A percentile compares a stretch with the other conserved stretches of the same genome.
Evolutionary conservation across 352 stramenopile species (phyloP).

Genomic region (Phytophthora vignae): DNA sequence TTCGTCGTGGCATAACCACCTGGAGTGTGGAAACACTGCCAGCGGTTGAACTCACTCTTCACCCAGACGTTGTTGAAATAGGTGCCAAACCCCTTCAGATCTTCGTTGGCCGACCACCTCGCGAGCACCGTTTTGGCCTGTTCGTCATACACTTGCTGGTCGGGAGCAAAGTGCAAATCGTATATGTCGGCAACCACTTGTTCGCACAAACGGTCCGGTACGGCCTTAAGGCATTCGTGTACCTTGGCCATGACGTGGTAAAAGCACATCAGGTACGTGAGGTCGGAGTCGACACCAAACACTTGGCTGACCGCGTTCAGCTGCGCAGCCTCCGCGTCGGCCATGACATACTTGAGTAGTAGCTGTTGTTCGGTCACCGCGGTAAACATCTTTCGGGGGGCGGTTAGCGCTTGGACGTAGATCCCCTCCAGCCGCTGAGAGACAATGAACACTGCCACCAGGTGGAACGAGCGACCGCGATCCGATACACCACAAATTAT

Average conservation of each 20-base stretch:
- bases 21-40: constrained; percentile 8
- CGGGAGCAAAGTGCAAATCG: constrained; percentile 15
- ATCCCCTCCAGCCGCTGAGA: no score
- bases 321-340: no score
- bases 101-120: neutral
- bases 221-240: neutral
- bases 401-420: no score
- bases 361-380: no score
- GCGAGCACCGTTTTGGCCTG: neutral
- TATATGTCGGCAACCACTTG: constrained; percentile 22
- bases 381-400: no score
- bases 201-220: neutral
- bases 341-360: no score
- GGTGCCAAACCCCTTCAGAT: neutral
- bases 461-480: no score
- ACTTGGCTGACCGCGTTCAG: constrained; percentile 7
- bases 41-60: neutral
- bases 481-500: no score
- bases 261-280: constrained; percentile 32
- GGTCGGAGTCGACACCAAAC: constrained; percentile 1
- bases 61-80: neutral
- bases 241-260: constrained; percentile 28
- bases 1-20: neutral
- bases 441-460: no score
- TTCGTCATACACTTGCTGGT: neutral